Conservation (phyloP, 257 asterid species). For the Solanum bukasovii region DNA sequence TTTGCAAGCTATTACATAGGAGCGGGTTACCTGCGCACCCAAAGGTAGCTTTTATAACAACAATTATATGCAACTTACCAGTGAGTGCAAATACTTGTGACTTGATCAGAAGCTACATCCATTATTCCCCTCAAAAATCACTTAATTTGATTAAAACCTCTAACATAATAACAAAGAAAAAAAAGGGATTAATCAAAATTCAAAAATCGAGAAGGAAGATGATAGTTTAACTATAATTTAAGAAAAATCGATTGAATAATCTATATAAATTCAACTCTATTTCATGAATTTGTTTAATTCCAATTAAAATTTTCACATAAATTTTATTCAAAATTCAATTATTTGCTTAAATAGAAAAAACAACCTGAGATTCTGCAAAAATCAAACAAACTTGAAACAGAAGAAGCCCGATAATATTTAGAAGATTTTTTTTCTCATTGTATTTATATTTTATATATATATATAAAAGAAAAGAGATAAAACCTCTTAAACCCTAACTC, state of each 20-base stretch:
- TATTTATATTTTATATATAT: neutral
- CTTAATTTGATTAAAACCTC: neutral
- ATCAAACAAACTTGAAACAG: neutral
- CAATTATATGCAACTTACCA: conserved; percentile 23
- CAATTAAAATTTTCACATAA: neutral
- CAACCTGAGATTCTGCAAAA: neutral
- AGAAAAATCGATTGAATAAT: neutral
- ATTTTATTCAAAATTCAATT: neutral
- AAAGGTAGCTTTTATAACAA: neutral
- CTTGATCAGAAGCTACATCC: conserved; percentile 60
- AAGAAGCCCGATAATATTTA: neutral
- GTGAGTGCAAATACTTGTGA: conserved; percentile 63
- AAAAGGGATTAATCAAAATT: neutral
- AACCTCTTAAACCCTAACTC: neutral
- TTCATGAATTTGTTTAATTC: neutral
- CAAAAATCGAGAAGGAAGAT: neutral
- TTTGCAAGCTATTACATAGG: too few species aligned
- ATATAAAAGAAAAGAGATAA: neutral
- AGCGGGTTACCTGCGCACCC: too few species aligned
- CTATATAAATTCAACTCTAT: neutral
- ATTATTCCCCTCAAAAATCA: conserved; percentile 8
- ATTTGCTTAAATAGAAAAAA: neutral
- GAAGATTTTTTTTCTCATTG: neutral
- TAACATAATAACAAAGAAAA: neutral
- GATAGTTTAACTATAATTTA: neutral